These are phyloP conservation scores for Diplogelasinospora grovesii DNA, from an alignment of 495 filamentous ascomycete species.

Conservation along the genomic window DNA sequence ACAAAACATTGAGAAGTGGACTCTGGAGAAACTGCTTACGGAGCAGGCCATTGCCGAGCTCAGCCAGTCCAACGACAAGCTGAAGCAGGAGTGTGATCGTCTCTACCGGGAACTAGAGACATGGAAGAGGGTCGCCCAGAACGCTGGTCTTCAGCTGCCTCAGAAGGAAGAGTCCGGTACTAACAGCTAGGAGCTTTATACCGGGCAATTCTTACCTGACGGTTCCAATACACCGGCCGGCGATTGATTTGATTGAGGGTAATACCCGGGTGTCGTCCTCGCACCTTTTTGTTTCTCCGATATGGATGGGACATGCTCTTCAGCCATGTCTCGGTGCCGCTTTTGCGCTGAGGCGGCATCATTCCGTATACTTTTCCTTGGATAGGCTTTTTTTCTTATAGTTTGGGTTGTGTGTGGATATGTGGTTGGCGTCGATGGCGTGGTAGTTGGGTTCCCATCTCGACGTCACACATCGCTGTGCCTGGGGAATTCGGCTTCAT, in stretches of 20 bases:
- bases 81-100: slow-evolving; percentile 70
- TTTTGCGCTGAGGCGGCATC: no score
- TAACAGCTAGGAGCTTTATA: slow-evolving; percentile 16
- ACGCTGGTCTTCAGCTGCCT: slow-evolving; percentile 55
- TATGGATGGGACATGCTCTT: no score
- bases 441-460: no score
- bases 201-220: neutral
- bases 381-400: no score
- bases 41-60: slow-evolving; percentile 92
- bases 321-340: no score
- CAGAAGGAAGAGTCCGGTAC: slow-evolving; percentile 36
- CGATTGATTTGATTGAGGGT: slow-evolving; percentile 3
- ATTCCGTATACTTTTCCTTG: no score
- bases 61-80: slow-evolving; percentile 77
- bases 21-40: slow-evolving; percentile 88
- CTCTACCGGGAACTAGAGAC: slow-evolving; percentile 70
- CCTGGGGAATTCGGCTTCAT: no score
- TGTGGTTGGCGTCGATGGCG: neutral
- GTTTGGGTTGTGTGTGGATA: neutral
- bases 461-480: no score
- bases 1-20: slow-evolving; percentile 93
- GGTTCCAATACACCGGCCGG: neutral
- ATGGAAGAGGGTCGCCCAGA: slow-evolving; percentile 78
- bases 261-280: slow-evolving; percentile 7
- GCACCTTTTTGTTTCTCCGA: slow-evolving; percentile 1